Evolutionary conservation across 192 early-diverging fungal species (phyloP).

Genomic region (Oehlia diaphana): DNA sequence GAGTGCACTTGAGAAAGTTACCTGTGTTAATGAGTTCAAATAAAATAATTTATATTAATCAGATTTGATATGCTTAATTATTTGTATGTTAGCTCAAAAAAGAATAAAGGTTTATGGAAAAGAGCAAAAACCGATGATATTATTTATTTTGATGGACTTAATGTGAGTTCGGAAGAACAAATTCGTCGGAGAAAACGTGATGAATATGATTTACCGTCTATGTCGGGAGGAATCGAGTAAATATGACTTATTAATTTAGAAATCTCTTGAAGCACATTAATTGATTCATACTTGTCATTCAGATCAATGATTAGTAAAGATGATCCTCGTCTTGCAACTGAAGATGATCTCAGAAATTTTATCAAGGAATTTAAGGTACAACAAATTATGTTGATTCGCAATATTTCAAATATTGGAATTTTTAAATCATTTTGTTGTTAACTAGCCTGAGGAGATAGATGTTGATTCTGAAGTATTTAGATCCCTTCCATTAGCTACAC

Average conservation of each 20-base stretch:
- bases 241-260: not conserved
- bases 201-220: constrained; percentile 60
- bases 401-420: not conserved
- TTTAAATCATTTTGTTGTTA: not conserved
- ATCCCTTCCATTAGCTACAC: constrained; percentile 74
- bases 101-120: constrained; percentile 33
- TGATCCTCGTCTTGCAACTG: constrained; percentile 59
- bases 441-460: constrained; percentile 54
- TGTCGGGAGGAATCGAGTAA: constrained; percentile 37
- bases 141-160: constrained; percentile 9
- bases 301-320: constrained; percentile 27
- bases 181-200: constrained; percentile 42
- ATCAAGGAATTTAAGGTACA: constrained; percentile 43
- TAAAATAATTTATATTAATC: constrained; percentile 2
- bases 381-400: not conserved
- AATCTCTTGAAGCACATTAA: constrained; percentile 3
- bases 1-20: too few relatives aligned
- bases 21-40: too few relatives aligned
- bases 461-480: constrained; percentile 80
- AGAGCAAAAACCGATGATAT: constrained; percentile 29
- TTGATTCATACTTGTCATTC: constrained; percentile 1
- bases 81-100: constrained; percentile 33
- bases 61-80: not conserved
- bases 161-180: not conserved
- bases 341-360: constrained; percentile 54